These are phyloP conservation scores for Pseudocercospora ulei DNA, from an alignment of 2,329 filamentous ascomycete genomes.

Conservation along the genomic window DNA sequence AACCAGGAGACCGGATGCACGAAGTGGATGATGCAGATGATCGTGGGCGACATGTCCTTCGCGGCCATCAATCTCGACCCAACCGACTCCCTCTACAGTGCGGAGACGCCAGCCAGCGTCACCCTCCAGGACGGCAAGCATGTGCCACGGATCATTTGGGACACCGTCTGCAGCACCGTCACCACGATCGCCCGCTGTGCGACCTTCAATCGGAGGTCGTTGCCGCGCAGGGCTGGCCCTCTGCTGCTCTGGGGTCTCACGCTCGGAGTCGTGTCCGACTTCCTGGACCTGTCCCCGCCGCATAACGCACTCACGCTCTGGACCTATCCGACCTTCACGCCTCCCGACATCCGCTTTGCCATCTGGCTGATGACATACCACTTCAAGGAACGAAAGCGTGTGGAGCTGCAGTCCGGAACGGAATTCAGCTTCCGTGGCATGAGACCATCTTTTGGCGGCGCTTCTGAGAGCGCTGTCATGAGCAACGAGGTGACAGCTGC, in stretches of 20 bases:
- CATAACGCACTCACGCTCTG: conserved; percentile 53
- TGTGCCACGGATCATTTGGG: conserved; percentile 16
- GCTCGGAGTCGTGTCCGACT: conserved; percentile 56
- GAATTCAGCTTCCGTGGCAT: conserved; percentile 19
- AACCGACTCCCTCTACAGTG: conserved; percentile 52
- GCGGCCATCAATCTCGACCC: conserved; percentile 55
- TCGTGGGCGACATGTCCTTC: conserved; percentile 59
- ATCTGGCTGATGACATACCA: conserved; percentile 52
- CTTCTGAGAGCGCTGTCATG: conserved; percentile 21
- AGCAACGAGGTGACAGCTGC: conserved; percentile 1
- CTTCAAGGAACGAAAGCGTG: conserved; percentile 46
- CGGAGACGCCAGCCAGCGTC: conserved; percentile 31
- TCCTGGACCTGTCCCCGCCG: conserved; percentile 58
- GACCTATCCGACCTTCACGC: conserved; percentile 60
- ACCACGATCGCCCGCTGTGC: conserved; percentile 24
- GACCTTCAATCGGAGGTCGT: conserved; percentile 27
- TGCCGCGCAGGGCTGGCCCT: conserved; percentile 38
- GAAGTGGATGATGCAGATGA: conserved; percentile 47
- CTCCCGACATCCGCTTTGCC: conserved; percentile 50
- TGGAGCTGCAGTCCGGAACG: conserved; percentile 30
- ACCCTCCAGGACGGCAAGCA: conserved; percentile 27
- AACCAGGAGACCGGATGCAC: conserved; percentile 47
- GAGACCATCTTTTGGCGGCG: conserved; percentile 27
- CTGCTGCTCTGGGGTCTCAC: conserved; percentile 60
- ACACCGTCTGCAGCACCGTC: conserved; percentile 15